Evolutionary conservation across 1,284 basidiomycete species (phyloP), one percentile per base, ranked within the genome.

Genomic region (Irpex sp.): DNA sequence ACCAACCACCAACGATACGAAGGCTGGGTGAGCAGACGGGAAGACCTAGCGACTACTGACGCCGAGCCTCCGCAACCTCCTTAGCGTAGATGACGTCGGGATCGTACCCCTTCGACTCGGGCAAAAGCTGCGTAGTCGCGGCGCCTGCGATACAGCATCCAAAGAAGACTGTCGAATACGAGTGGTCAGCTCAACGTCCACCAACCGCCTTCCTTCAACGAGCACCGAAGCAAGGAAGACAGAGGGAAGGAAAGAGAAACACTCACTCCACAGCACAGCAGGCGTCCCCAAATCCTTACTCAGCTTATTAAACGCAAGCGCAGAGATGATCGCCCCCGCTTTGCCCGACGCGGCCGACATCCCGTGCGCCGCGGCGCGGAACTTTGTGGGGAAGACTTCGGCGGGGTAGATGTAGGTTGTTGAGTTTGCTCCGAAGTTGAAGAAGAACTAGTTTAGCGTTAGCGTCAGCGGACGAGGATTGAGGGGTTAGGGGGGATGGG

Each of bases 341-440:
- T 93, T 93, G 57, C 90, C 90, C 17, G 83, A 84, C 1, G 89
- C 91, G 31, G 92, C 92, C 19, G 87, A 89, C 71, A 94, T 92
- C 75, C 92, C 92, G 73, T 93, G 90, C 2, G 84, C 89, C 8
- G 90, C 91, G 0, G 88, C 89, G 59, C 90, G 82, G 76, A 92
- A 92, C 51, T 92, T 85, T 1, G 92, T 94, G 1, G 92, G 92
- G 87, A 93, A 94, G n/a, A 81, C 83, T 74, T 95, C 92, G 59
- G 90, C 92, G 8, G 94, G 93, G 71, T 87, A 88, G 69, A 60
- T 51, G 43, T 21, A 46, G 9, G 51, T 82, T 66, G 70, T 85
- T 81, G 90, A 82, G 77, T 95, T 96, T n/a, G 94, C 90, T n/a
- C 93, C 93, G 72, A 89, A 90, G 76, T 89, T 89, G 77, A 89